phyloP scores from a whole-genome alignment of 306 rosid genomes.

The Fragaria iinumae region DNA sequence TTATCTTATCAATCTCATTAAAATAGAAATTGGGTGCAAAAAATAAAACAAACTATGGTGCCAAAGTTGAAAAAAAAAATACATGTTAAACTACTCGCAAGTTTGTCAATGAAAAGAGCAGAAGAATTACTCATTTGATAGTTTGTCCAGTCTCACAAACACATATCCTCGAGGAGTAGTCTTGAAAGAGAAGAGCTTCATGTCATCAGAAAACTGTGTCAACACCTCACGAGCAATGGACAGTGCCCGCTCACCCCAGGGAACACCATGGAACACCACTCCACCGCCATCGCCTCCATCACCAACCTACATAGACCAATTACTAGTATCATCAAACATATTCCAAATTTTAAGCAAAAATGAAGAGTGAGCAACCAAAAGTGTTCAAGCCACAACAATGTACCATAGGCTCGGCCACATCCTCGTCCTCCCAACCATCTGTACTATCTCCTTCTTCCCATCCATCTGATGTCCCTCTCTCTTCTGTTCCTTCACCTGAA shows the following conservation, averaged over 20 bases:
- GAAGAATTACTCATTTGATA: slow-evolving; percentile 59
- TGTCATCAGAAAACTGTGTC: slow-evolving; percentile 49
- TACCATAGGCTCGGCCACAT: slow-evolving; percentile 63
- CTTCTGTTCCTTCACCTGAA: slow-evolving; percentile 53
- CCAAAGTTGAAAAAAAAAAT: neutral
- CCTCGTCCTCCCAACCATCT: slow-evolving; percentile 49
- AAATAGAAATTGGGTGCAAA: neutral
- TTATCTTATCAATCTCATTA: neutral
- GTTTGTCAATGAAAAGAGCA: slow-evolving; percentile 16
- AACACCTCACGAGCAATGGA: slow-evolving; percentile 70
- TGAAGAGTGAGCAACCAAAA: slow-evolving; percentile 18
- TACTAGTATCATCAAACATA: slow-evolving; percentile 18
- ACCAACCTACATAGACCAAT: slow-evolving; percentile 48
- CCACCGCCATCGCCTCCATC: slow-evolving; percentile 95
- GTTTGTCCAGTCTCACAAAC: slow-evolving; percentile 81
- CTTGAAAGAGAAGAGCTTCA: slow-evolving; percentile 75
- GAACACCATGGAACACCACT: slow-evolving; percentile 59
- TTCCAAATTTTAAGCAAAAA: slow-evolving; percentile 15
- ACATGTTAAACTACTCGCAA: slow-evolving; percentile 10
- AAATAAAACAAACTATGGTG: neutral
- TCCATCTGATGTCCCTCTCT: slow-evolving; percentile 38
- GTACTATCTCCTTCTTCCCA: slow-evolving; percentile 52
- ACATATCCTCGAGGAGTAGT: slow-evolving; percentile 74
- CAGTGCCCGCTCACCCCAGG: slow-evolving; percentile 74
- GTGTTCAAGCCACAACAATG: slow-evolving; percentile 8